Percentiles rank a stretch among this genome's conserved stretches.
phyloP scores from a whole-genome alignment of 164 flowering plant species.

The Stephania yunnanensis region DNA sequence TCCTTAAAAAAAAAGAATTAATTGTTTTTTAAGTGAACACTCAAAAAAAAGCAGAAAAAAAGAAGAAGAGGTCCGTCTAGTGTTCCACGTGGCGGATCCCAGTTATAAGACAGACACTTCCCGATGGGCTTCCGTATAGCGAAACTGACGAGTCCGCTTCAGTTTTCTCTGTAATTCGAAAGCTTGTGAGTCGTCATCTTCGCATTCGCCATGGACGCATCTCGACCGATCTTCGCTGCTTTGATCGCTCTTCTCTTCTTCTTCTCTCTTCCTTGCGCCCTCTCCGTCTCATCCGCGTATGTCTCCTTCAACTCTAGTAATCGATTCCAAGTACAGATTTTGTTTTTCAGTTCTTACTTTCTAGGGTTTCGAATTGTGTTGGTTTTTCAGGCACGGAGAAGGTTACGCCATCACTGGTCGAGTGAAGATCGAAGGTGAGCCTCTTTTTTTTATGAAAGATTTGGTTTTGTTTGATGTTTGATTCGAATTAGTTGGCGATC shows the following conservation, averaged over 20 bases:
- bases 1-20: too few species aligned
- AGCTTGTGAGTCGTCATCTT: background rate
- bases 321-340: background rate
- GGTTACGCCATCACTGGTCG: slow-evolving; percentile 27
- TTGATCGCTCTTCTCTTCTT: slow-evolving; percentile 6
- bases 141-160: background rate
- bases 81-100: too few species aligned
- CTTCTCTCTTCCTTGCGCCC: background rate
- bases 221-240: slow-evolving; percentile 4
- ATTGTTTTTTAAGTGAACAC: too few species aligned
- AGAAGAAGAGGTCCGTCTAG: too few species aligned
- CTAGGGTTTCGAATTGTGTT: background rate
- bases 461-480: background rate
- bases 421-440: slow-evolving; percentile 22
- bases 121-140: background rate
- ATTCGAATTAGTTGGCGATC: background rate
- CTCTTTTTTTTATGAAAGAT: background rate
- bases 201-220: slow-evolving; percentile 8
- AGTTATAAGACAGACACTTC: too few species aligned
- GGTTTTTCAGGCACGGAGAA: slow-evolving; percentile 19
- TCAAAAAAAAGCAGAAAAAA: too few species aligned
- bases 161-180: background rate
- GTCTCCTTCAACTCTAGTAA: background rate
- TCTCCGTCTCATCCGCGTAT: slow-evolving; percentile 12
- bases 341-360: background rate